Percentiles rank a stretch among this genome's conserved stretches.
These are phyloP conservation scores for Dothistroma septosporum DNA, from an alignment of 2,329 filamentous ascomycete species.

Conservation along the genomic window DNA sequence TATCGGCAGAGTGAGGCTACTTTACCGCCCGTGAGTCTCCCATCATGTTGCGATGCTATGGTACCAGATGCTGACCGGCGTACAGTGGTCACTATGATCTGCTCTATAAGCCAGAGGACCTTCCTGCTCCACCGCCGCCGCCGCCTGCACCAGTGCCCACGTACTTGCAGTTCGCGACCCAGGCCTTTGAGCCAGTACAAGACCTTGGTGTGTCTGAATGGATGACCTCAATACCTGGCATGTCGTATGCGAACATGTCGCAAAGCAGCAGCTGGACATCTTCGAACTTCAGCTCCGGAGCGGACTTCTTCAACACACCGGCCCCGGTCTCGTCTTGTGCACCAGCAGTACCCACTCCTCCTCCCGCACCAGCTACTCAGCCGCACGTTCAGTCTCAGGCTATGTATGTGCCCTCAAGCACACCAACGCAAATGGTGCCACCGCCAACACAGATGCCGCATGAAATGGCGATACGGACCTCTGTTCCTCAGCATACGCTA, in stretches of 20 bases:
- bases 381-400: slow-evolving; percentile 29
- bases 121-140: slow-evolving; percentile 33
- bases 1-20: slow-evolving; percentile 61
- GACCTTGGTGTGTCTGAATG: slow-evolving; percentile 37
- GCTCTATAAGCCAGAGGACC: slow-evolving; percentile 66
- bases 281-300: slow-evolving; percentile 18
- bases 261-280: slow-evolving; percentile 19
- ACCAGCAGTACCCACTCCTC: slow-evolving; percentile 24
- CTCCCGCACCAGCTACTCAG: slow-evolving; percentile 24
- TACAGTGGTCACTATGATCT: slow-evolving; percentile 84
- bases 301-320: slow-evolving; percentile 26
- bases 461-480: slow-evolving; percentile 29
- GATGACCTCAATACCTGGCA: slow-evolving; percentile 45
- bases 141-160: slow-evolving; percentile 30
- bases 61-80: slow-evolving; percentile 21
- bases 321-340: slow-evolving; percentile 26
- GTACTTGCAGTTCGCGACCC: slow-evolving; percentile 33
- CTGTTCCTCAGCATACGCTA: slow-evolving; percentile 24
- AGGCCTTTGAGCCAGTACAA: slow-evolving; percentile 28
- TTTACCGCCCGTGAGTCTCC: slow-evolving; percentile 59
- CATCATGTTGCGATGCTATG: slow-evolving; percentile 3
- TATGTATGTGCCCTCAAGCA: slow-evolving; percentile 24
- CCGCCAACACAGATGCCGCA: slow-evolving; percentile 30
- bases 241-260: slow-evolving; percentile 36
- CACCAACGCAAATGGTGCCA: slow-evolving; percentile 28